Evolutionary conservation across 257 asterid species (phyloP).

Genomic region (Jaltomata sinuosa): DNA sequence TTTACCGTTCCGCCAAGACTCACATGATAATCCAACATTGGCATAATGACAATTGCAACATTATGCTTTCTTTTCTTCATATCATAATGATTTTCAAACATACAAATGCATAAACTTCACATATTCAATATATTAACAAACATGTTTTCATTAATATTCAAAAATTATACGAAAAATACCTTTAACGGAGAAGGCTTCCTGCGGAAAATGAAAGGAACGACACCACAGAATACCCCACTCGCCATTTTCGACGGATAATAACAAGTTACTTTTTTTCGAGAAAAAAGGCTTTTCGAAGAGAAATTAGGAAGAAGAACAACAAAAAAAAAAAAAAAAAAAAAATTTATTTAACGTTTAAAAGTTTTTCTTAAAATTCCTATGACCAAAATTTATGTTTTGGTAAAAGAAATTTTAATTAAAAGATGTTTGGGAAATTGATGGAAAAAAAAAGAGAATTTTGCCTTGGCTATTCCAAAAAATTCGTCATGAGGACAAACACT

Average conservation of each 20-base stretch:
- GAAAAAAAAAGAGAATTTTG: background rate
- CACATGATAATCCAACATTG: too few species aligned
- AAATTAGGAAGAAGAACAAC: background rate
- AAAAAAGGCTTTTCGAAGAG: background rate
- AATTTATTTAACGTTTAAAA: background rate
- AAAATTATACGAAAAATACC: background rate
- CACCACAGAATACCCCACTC: background rate
- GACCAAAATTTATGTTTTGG: background rate
- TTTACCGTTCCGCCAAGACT: background rate
- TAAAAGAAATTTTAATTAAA: background rate
- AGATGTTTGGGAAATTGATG: slow-evolving; percentile 1
- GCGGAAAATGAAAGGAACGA: slow-evolving; percentile 9
- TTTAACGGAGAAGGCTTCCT: slow-evolving; percentile 3
- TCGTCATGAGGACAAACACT: background rate
- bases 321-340: background rate
- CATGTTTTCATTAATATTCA: background rate
- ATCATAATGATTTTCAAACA: background rate
- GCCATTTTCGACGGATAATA: background rate
- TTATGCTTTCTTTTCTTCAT: background rate
- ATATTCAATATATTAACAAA: background rate
- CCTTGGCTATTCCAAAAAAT: background rate
- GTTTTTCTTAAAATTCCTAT: background rate
- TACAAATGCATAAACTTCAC: background rate
- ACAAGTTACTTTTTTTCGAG: background rate
- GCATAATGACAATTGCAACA: background rate